Percentiles rank a stretch among this genome's conserved stretches.
These are phyloP conservation scores for Mycena albidolilacea DNA, from an alignment of 768 basidiomycete genomes.

Conservation along the genomic window DNA sequence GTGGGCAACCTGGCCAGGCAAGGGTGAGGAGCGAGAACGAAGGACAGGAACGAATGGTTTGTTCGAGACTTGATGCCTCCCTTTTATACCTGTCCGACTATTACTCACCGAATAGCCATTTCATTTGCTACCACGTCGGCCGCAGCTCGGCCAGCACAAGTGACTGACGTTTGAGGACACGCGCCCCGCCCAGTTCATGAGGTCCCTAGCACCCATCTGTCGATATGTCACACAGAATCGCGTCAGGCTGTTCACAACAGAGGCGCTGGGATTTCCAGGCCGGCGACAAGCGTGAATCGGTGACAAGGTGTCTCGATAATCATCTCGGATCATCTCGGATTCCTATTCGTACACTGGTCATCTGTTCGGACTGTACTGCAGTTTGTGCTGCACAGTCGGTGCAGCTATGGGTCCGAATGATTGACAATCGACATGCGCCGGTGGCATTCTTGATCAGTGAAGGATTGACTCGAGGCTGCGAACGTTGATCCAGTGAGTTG, in stretches of 20 bases:
- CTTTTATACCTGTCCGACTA: not conserved
- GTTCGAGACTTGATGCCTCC: not conserved
- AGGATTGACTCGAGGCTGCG: not conserved
- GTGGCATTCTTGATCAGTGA: not conserved
- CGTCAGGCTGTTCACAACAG: not conserved
- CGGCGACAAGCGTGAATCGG: no score
- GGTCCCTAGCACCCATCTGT: not conserved
- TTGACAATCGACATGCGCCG: no score
- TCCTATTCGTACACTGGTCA: no score
- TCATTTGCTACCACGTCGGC: not conserved
- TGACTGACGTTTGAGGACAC: not conserved
- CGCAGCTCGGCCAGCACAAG: not conserved
- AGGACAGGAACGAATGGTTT: conserved; percentile 13
- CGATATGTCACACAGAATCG: no score
- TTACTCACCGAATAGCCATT: not conserved
- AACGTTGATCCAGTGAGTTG: no score
- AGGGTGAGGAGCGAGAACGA: conserved; percentile 7
- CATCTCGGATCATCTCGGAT: no score
- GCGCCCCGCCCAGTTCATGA: not conserved
- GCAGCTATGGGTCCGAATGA: no score
- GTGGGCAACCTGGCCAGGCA: conserved; percentile 25
- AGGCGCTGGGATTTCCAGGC: no score
- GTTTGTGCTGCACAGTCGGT: no score
- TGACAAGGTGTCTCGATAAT: no score
- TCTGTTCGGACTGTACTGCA: no score